Evolutionary conservation across 140 eudicot species (phyloP), one percentile per base, ranked within the genome.

Genomic region (Oenanthe javanica): DNA sequence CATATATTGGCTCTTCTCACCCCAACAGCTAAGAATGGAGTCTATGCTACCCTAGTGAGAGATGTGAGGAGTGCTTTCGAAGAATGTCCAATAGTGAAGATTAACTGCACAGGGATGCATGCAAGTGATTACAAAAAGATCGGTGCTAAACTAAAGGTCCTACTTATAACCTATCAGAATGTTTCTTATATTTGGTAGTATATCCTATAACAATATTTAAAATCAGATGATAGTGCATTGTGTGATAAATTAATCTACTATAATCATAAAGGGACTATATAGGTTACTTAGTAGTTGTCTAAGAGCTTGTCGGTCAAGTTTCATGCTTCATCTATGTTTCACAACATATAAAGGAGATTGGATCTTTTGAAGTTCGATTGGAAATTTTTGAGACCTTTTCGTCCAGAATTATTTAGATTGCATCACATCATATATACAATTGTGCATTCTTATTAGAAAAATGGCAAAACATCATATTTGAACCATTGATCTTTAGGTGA

Each of bases 101-200:
- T 95, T n/a, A 91, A 95, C 42, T 95, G 99, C 86, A 82, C 79
- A 75, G 98, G 99, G 64, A 51, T 95, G 91, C 91, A 95, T 69
- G 89, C 97, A 59, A 95, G 98, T 81, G 99, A 95, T 80, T 95
- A 95, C 96, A 95, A 95, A 86, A 95, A 88, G 89, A 83, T 95
- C 59, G 99, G 98, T 2, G 99, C 98, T 45, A 95, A 95, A 86
- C 85, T 95, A 77, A 95, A 89, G 99, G 99, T 49, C 51, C 13
- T 31, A 74, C 57, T 74, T 74, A 6, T 47, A 47, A 74, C 21
- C 43, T 8, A 23, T 25, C 43, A n/a, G 78, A 31, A 16, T 75
- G 36, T 75, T 23, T 47, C 19, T 48, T 75, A 48, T 75, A 75
- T 48, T 40, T 31, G 57, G 10, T 75, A 48, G 45, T n/a, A 16